Conservation (phyloP, 192 early-diverging fungal genomes). For the Irineochytrium annulatum region DNA sequence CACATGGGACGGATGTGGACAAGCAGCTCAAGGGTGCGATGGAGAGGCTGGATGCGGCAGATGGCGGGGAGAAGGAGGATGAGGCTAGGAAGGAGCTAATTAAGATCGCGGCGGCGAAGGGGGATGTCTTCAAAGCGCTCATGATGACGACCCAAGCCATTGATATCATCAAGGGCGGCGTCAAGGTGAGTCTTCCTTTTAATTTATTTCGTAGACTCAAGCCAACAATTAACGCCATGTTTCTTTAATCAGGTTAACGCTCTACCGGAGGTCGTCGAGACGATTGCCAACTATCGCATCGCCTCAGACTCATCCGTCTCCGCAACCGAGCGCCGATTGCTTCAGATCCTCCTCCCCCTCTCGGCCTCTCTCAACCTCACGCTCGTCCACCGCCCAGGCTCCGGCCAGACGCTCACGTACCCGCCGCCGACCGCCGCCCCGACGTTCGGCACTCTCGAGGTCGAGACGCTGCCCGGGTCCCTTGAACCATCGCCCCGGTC, state of each 20-base stretch:
- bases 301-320: slow-evolving; percentile 3
- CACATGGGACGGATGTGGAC: slow-evolving; percentile 20
- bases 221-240: not conserved
- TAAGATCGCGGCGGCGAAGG: not conserved
- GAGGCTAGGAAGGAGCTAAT: too few relatives aligned
- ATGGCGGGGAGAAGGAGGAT: not conserved
- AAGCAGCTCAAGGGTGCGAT: slow-evolving; percentile 18
- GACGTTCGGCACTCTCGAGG: not conserved
- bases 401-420: not conserved
- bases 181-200: slow-evolving; percentile 27
- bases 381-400: not conserved
- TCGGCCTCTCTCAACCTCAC: not conserved
- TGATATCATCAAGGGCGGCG: slow-evolving; percentile 40
- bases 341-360: slow-evolving; percentile 3
- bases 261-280: slow-evolving; percentile 24
- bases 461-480: slow-evolving; percentile 8
- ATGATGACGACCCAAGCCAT: slow-evolving; percentile 39
- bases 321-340: slow-evolving; percentile 3
- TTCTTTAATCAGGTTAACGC: slow-evolving; percentile 31
- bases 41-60: not conserved
- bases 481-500: slow-evolving; percentile 30
- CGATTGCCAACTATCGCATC: slow-evolving; percentile 36
- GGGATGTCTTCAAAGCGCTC: slow-evolving; percentile 1
- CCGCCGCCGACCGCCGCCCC: not conserved
- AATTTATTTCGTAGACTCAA: not conserved